Conservation (phyloP, 108 stramenopile species). For the Mediolabrus comicus region DNA sequence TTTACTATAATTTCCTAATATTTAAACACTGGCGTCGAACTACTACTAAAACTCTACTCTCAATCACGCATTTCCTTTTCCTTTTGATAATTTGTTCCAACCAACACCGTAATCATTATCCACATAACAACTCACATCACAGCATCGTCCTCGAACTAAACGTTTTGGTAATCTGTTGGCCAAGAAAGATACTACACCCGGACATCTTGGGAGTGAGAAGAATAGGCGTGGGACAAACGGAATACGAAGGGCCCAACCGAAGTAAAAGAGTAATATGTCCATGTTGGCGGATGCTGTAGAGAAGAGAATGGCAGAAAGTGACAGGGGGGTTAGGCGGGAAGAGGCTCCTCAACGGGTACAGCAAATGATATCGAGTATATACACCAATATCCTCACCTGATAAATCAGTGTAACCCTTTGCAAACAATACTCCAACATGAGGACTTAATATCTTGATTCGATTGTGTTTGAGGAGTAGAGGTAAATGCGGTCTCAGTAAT, state of each 20-base stretch:
- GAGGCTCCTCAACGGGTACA: neutral
- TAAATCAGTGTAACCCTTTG: conserved; percentile 61
- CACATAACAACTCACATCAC: conserved; percentile 49
- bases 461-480: conserved; percentile 59
- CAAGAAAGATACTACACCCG: conserved; percentile 53
- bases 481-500: conserved; percentile 69
- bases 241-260: conserved; percentile 71
- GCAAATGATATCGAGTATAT: neutral
- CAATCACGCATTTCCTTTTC: neutral
- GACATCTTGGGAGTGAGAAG: conserved; percentile 59
- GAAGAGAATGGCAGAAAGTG: neutral
- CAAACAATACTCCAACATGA: conserved; percentile 56
- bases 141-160: conserved; percentile 58
- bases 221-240: conserved; percentile 54
- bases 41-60: too few relatives aligned
- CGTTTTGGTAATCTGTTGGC: conserved; percentile 69
- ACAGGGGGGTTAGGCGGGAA: neutral
- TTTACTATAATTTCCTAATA: too few relatives aligned
- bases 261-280: conserved; percentile 74
- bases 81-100: conserved; percentile 60
- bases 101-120: conserved; percentile 61
- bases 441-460: conserved; percentile 65
- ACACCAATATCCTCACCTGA: conserved; percentile 22
- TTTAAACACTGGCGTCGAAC: neutral
- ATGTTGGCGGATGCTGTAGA: conserved; percentile 58